These are phyloP conservation scores for Aureobasidium namibiae DNA, from an alignment of 2,329 filamentous ascomycete genomes.

Conservation along the genomic window DNA sequence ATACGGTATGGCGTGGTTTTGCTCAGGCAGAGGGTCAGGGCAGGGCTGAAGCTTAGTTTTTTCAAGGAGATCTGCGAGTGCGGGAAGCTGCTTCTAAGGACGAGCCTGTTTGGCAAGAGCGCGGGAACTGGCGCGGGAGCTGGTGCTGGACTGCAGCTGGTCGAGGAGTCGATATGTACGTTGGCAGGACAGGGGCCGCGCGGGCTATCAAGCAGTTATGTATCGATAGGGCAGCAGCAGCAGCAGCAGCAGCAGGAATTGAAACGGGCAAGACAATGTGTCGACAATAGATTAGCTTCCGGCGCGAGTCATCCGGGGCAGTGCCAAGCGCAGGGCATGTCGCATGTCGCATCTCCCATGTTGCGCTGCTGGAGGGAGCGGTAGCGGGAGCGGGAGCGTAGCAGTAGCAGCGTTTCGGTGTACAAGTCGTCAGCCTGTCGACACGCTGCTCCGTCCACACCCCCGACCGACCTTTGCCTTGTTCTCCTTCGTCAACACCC, in stretches of 20 bases:
- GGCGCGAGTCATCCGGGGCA: neutral
- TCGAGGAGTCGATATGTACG: neutral
- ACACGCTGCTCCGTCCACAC: neutral
- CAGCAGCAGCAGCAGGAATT: neutral
- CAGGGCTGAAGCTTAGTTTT: conserved; percentile 2
- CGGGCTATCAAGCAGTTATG: neutral
- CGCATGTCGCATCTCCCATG: too few species aligned
- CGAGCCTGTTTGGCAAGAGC: neutral
- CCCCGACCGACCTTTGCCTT: neutral
- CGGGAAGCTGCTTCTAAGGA: neutral
- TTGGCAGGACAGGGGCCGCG: neutral
- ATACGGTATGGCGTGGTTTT: neutral
- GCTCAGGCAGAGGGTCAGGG: neutral
- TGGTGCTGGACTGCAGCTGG: neutral
- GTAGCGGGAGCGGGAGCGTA: neutral
- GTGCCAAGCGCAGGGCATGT: neutral
- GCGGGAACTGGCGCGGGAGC: too few species aligned
- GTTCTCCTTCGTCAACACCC: neutral
- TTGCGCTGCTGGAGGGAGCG: too few species aligned
- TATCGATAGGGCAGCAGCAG: too few species aligned
- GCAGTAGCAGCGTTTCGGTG: neutral
- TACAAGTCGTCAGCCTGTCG: neutral
- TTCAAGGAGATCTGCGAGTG: neutral
- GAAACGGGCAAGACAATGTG: neutral
- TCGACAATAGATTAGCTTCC: neutral